Conservation (phyloP, 495 filamentous ascomycete species). For the Xylaria castorea region DNA sequence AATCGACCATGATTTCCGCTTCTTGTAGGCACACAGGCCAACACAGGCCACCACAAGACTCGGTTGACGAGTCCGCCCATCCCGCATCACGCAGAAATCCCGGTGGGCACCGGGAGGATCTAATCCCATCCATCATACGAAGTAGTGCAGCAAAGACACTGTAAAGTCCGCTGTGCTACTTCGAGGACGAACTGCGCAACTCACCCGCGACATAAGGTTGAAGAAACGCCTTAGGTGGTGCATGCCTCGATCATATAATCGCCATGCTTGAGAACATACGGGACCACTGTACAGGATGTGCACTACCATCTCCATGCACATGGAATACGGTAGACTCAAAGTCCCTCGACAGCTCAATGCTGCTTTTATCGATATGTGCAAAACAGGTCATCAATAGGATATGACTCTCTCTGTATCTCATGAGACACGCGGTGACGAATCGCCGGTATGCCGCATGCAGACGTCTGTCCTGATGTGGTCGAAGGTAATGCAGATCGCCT, state of each 20-base stretch:
- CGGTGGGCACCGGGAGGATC: background rate
- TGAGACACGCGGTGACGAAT: background rate
- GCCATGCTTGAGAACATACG: background rate
- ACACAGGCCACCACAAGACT: background rate
- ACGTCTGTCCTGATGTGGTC: background rate
- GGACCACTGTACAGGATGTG: background rate
- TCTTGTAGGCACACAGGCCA: background rate
- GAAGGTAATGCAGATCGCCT: background rate
- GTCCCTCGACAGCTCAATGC: background rate
- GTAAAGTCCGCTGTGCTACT: slow-evolving; percentile 13
- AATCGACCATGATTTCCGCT: background rate
- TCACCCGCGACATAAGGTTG: background rate
- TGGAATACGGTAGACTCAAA: background rate
- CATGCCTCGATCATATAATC: background rate
- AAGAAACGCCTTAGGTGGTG: slow-evolving; percentile 7
- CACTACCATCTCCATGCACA: background rate
- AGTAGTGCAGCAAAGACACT: background rate
- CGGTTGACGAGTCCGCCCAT: background rate
- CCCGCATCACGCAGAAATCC: slow-evolving; percentile 7
- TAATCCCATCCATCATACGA: slow-evolving; percentile 9
- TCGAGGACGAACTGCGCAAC: background rate
- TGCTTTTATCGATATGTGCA: slow-evolving; percentile 3
- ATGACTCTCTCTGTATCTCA: background rate
- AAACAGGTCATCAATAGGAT: background rate
- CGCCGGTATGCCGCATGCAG: background rate